Evolutionary conservation across 2,329 filamentous ascomycete genomes (phyloP).

Genomic region (Trichoderma asperellum): DNA sequence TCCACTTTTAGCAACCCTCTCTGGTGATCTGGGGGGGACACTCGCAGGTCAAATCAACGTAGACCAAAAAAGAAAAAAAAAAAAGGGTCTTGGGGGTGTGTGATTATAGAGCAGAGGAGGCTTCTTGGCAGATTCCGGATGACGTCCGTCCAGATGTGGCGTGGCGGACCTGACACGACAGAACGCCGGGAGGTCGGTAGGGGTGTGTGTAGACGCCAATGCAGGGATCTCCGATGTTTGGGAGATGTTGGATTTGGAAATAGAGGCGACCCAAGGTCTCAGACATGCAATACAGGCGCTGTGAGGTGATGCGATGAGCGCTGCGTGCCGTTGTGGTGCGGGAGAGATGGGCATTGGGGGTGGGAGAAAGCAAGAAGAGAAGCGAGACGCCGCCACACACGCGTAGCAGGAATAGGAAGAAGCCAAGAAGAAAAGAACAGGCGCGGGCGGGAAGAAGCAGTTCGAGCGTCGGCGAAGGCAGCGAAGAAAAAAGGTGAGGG

Average conservation of each 20-base stretch:
- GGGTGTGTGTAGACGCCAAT: constrained; percentile 23
- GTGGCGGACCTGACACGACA: constrained; percentile 29
- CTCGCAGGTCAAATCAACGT: constrained; percentile 23
- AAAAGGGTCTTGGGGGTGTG: constrained; percentile 28
- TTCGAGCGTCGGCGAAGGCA: constrained; percentile 4
- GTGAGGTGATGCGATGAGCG: neutral
- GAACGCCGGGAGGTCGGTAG: constrained; percentile 25
- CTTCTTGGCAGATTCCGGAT: constrained; percentile 35
- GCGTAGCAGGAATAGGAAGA: neutral
- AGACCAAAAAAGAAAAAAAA: constrained; percentile 4
- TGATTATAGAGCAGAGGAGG: constrained; percentile 26
- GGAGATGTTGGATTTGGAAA: constrained; percentile 14
- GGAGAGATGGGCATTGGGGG: neutral
- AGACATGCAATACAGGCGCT: constrained; percentile 2
- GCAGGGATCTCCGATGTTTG: constrained; percentile 26
- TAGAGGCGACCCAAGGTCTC: constrained; percentile 1
- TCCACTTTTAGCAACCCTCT: constrained; percentile 25
- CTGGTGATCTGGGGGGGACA: constrained; percentile 26
- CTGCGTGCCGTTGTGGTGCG: neutral
- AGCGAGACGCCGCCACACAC: neutral
- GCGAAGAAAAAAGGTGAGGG: neutral
- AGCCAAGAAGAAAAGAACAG: neutral
- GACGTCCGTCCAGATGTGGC: constrained; percentile 33
- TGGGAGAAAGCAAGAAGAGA: neutral
- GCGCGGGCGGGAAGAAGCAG: neutral